phyloP scores from a whole-genome alignment of 805 yeast species.

The Saccharomycopsis amapae region DNA sequence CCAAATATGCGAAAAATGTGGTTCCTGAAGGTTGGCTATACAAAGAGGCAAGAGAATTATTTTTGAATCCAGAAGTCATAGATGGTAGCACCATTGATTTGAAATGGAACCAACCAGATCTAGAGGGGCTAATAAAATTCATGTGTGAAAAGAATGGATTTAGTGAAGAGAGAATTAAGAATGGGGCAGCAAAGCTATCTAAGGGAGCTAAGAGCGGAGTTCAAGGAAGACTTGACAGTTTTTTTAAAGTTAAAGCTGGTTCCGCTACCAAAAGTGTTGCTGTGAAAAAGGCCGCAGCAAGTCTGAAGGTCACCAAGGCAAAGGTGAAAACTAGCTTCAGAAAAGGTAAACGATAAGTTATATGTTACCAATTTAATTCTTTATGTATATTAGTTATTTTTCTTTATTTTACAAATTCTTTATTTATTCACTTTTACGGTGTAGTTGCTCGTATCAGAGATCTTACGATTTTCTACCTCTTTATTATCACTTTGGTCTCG shows the following conservation, averaged over 20 bases:
- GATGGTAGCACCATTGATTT: conserved; percentile 54
- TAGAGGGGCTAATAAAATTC: conserved; percentile 72
- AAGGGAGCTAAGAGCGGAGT: conserved; percentile 80
- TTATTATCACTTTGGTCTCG: too few relatives aligned
- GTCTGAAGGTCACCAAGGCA: background rate
- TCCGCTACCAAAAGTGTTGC: background rate
- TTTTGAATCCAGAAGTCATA: conserved; percentile 73
- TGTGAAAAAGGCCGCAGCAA: background rate
- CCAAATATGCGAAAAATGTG: conserved; percentile 56
- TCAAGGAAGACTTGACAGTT: conserved; percentile 90
- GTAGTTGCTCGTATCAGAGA: too few relatives aligned
- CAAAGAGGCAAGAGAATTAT: conserved; percentile 78
- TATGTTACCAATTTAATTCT: too few relatives aligned
- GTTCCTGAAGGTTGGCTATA: conserved; percentile 95
- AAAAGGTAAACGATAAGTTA: background rate
- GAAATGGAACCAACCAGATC: conserved; percentile 87
- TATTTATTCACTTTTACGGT: too few relatives aligned
- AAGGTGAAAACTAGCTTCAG: conserved; percentile 5
- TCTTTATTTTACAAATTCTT: too few relatives aligned
- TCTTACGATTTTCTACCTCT: too few relatives aligned
- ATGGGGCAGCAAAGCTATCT: conserved; percentile 78
- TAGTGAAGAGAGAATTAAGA: conserved; percentile 82
- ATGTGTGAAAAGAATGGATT: conserved; percentile 87
- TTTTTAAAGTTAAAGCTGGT: conserved; percentile 37
- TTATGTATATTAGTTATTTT: too few relatives aligned